Percentiles rank a stretch among this genome's conserved stretches.
Conservation (phyloP, 345 rosid genomes). For the Lumnitzera racemosa region DNA sequence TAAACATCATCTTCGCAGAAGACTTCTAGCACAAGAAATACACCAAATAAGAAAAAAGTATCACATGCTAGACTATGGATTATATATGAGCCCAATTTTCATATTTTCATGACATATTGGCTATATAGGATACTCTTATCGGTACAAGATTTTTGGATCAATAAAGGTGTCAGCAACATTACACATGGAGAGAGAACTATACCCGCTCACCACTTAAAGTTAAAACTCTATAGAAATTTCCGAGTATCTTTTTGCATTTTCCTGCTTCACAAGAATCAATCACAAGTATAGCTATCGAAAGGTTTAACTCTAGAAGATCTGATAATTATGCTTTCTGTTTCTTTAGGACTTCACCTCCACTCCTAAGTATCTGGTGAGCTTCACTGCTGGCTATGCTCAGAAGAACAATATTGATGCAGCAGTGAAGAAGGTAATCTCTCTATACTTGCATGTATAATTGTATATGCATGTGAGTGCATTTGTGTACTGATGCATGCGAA, state of each 20-base stretch:
- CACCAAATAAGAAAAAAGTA: no score
- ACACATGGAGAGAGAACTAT: no score
- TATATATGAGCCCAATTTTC: no score
- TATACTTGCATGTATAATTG: not conserved
- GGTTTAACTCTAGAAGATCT: not conserved
- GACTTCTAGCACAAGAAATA: no score
- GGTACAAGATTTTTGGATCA: no score
- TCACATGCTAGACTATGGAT: no score
- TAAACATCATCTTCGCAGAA: no score
- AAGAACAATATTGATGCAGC: conserved; percentile 74
- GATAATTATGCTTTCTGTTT: conserved; percentile 15
- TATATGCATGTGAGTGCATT: not conserved
- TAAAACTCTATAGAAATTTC: not conserved
- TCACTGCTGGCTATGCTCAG: conserved; percentile 84
- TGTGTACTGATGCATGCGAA: no score
- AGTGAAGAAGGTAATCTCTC: conserved; percentile 64
- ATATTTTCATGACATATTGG: no score
- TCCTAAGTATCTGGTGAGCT: conserved; percentile 83
- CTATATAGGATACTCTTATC: no score
- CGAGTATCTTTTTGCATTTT: not conserved
- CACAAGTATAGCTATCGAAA: not conserved
- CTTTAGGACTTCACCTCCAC: conserved; percentile 63
- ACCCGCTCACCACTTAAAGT: no score
- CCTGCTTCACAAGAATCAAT: not conserved
- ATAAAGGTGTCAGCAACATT: no score